A percentile compares a stretch with the other conserved stretches of the same genome.
Conservation (phyloP, 169 alveolate species). For the Eimeria sp. region DNA sequence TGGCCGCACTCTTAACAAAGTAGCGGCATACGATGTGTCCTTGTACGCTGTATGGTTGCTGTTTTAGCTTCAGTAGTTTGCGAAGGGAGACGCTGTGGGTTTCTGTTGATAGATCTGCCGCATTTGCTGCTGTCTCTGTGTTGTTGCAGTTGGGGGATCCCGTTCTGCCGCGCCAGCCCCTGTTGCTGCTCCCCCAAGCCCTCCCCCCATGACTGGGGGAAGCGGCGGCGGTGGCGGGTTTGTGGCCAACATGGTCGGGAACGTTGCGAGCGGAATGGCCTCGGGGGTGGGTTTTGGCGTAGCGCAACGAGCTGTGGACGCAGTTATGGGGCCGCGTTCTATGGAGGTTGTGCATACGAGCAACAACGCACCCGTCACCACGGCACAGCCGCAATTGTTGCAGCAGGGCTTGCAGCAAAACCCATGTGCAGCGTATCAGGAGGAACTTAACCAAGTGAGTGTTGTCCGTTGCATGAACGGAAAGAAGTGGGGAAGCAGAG, state of each 20-base stretch:
- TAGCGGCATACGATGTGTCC: background rate
- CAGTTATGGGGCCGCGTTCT: conserved; percentile 85
- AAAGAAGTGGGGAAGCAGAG: background rate
- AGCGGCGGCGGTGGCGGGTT: conserved; percentile 84
- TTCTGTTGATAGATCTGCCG: background rate
- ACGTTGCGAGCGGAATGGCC: conserved; percentile 81
- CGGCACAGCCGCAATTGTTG: conserved; percentile 49
- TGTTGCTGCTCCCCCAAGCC: conserved; percentile 79
- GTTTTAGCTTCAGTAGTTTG: background rate
- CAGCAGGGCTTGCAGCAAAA: conserved; percentile 52
- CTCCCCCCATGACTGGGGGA: conserved; percentile 78
- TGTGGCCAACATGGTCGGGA: conserved; percentile 83
- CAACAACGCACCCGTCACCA: conserved; percentile 55
- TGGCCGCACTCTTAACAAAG: background rate
- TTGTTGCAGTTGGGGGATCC: conserved; percentile 74
- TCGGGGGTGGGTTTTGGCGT: conserved; percentile 85
- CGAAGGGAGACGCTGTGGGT: no score
- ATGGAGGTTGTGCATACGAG: conserved; percentile 86
- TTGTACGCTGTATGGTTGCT: background rate
- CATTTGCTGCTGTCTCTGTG: background rate
- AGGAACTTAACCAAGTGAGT: conserved; percentile 80
- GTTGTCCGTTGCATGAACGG: no score
- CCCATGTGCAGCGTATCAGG: conserved; percentile 61
- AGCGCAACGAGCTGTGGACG: conserved; percentile 86
- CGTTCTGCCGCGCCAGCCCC: conserved; percentile 82